Evolutionary conservation across 345 rosid species (phyloP).

Genomic region (Triadica sebifera): DNA sequence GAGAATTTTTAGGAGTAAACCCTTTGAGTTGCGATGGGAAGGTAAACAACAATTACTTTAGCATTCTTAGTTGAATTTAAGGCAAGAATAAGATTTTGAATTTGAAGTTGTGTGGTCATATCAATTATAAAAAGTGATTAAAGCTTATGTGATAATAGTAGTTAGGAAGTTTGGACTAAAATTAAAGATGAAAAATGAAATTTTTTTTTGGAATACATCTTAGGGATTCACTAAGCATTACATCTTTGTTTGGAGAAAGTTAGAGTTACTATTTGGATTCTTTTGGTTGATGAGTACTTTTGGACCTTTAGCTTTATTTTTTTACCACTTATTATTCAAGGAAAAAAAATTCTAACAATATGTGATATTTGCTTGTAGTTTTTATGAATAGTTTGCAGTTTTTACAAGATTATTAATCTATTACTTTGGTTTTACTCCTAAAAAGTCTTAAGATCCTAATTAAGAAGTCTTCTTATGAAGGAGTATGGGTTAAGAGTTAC

Average conservation of each 20-base stretch:
- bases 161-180: not conserved
- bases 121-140: not conserved
- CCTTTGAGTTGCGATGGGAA: not conserved
- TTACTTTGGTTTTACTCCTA: not conserved
- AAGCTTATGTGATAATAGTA: not conserved
- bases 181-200: not conserved
- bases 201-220: not conserved
- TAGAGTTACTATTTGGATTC: not conserved
- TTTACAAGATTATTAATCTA: not conserved
- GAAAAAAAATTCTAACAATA: not conserved
- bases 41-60: not conserved
- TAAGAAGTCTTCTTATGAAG: too few relatives aligned
- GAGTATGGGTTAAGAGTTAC: too few relatives aligned
- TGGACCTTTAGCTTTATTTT: not conserved
- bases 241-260: not conserved
- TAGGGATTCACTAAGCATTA: not conserved
- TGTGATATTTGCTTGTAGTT: not conserved
- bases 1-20: not conserved
- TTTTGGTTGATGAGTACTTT: not conserved
- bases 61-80: not conserved
- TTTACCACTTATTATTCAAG: not conserved
- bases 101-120: not conserved
- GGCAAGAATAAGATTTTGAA: not conserved
- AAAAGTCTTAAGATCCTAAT: too few relatives aligned
- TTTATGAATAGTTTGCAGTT: slow-evolving; percentile 7